A percentile compares a stretch with the other conserved stretches of the same genome.
Conservation (phyloP, 495 filamentous ascomycete genomes). For the Tuber borchii region DNA sequence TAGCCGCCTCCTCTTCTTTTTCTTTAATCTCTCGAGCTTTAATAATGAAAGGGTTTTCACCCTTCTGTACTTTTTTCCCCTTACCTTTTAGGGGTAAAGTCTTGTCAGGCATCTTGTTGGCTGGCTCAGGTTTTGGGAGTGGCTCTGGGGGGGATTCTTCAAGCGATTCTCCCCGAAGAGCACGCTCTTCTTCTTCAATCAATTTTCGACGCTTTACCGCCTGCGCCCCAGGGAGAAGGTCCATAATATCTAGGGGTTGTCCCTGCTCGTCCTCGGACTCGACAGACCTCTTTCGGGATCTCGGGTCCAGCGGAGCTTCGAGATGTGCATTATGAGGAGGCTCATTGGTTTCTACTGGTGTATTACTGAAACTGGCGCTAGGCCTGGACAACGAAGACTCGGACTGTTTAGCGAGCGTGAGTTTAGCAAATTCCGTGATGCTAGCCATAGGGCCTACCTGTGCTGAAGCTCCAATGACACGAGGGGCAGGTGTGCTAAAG, state of each 20-base stretch:
- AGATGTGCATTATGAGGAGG: not conserved
- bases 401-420: not conserved
- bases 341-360: not conserved
- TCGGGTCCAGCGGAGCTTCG: not conserved
- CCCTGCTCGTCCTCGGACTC: constrained; percentile 4
- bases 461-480: not conserved
- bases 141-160: constrained; percentile 19
- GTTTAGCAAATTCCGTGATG: not conserved
- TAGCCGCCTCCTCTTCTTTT: constrained; percentile 24
- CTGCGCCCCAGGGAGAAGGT: constrained; percentile 33
- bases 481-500: not conserved
- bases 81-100: constrained; percentile 6
- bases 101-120: constrained; percentile 6
- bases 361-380: not conserved
- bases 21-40: constrained; percentile 33
- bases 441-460: not conserved
- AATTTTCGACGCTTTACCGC: constrained; percentile 39
- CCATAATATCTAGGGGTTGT: constrained; percentile 35
- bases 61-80: constrained; percentile 13
- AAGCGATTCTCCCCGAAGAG: constrained; percentile 18
- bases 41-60: constrained; percentile 24
- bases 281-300: constrained; percentile 18
- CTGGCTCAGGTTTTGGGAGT: constrained; percentile 1
- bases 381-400: not conserved
- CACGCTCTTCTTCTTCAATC: constrained; percentile 33